Conservation (phyloP, 352 stramenopile species). For the Globisporangium lucens region DNA sequence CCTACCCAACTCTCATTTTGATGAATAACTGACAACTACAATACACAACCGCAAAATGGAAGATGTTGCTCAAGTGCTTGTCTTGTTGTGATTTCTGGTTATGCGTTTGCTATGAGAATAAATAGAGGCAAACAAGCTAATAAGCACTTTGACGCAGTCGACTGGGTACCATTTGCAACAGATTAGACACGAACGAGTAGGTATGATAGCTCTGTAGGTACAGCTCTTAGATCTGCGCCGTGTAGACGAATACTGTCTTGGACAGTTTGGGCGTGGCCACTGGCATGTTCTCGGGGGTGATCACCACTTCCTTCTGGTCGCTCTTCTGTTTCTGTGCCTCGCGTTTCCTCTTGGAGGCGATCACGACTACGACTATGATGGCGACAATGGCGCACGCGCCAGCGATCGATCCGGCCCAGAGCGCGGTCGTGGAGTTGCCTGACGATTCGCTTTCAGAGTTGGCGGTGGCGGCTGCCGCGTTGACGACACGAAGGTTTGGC, state of each 20-base stretch:
- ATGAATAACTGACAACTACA: neutral
- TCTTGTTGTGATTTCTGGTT: neutral
- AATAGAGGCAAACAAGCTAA: neutral
- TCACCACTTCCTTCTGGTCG: constrained; percentile 37
- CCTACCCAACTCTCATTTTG: constrained; percentile 5
- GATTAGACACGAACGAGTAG: neutral
- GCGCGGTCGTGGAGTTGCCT: constrained; percentile 1
- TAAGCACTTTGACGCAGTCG: neutral
- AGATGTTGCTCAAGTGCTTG: neutral
- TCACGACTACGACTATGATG: constrained; percentile 19
- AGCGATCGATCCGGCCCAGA: constrained; percentile 24
- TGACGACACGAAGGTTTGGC: neutral
- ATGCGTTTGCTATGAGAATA: neutral
- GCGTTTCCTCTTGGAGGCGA: constrained; percentile 18
- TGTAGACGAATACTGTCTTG: constrained; percentile 47
- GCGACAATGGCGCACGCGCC: constrained; percentile 19
- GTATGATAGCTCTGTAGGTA: constrained; percentile 32
- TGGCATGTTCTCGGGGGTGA: constrained; percentile 33
- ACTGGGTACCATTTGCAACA: neutral
- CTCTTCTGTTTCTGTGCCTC: constrained; percentile 5
- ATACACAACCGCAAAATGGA: neutral
- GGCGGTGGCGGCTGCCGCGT: neutral
- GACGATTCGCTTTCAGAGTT: neutral
- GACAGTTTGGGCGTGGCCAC: constrained; percentile 24
- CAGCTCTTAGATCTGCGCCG: constrained; percentile 47